phyloP scores from a whole-genome alignment of 495 filamentous ascomycete species.

The Aspergillus diversus region DNA sequence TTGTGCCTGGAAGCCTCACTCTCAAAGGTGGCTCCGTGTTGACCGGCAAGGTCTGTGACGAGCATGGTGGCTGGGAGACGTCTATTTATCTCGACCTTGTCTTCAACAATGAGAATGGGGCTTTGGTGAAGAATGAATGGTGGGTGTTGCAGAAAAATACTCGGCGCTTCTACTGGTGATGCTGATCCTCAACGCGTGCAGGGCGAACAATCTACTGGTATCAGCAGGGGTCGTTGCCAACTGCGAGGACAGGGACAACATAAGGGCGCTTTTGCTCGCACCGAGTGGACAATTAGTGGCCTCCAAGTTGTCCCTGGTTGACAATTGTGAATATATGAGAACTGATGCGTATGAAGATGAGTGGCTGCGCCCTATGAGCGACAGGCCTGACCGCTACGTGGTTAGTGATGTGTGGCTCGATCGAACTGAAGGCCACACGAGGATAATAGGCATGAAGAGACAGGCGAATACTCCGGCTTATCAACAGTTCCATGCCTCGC shows the following conservation, averaged over 20 bases:
- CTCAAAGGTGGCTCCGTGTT: background rate
- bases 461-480: too few species aligned
- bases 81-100: background rate
- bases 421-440: background rate
- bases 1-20: background rate
- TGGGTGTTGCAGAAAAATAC: background rate
- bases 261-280: background rate
- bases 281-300: background rate
- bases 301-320: background rate
- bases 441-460: background rate
- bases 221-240: background rate
- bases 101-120: background rate
- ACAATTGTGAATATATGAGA: background rate
- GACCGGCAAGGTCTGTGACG: background rate
- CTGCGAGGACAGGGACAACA: background rate
- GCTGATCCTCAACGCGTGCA: background rate
- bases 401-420: background rate
- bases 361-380: background rate
- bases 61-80: background rate
- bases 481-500: background rate
- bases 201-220: background rate
- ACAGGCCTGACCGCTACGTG: background rate
- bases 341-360: background rate
- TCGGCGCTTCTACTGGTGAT: too few species aligned
- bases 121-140: background rate